phyloP scores from a whole-genome alignment of 2,329 filamentous ascomycete genomes.

The Fusarium succisae region DNA sequence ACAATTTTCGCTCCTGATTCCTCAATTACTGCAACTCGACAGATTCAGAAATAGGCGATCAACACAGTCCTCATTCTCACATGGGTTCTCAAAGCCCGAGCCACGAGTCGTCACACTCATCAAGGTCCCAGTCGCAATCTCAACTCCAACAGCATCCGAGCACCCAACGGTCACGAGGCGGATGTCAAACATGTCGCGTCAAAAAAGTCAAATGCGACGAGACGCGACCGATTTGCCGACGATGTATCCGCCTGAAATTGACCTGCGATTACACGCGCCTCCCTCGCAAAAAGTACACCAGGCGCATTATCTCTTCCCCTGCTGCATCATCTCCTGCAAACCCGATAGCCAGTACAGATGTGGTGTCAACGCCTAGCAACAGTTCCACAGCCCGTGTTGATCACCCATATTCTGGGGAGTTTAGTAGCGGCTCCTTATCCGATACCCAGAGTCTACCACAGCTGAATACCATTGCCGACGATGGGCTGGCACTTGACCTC shows the following conservation, averaged over 20 bases:
- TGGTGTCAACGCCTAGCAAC: background rate
- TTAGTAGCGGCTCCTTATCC: background rate
- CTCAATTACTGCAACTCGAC: background rate
- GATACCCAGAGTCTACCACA: background rate
- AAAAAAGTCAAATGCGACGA: background rate
- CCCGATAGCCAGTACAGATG: background rate
- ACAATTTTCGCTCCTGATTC: background rate
- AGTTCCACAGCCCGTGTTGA: background rate
- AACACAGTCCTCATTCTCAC: background rate
- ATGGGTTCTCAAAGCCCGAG: background rate
- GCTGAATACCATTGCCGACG: background rate
- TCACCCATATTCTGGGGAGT: no score
- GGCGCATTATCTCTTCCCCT: background rate
- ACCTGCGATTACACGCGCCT: background rate
- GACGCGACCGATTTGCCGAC: background rate
- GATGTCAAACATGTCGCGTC: background rate
- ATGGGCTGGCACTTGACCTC: background rate
- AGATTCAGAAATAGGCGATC: background rate
- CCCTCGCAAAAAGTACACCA: background rate
- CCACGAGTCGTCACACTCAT: background rate
- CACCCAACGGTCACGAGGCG: background rate
- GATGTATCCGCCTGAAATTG: background rate
- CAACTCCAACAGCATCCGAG: background rate
- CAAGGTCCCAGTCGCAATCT: background rate
- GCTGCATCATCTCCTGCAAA: background rate